These are phyloP conservation scores for Tricholomella constricta DNA, from an alignment of 768 basidiomycete genomes.

Conservation along the genomic window DNA sequence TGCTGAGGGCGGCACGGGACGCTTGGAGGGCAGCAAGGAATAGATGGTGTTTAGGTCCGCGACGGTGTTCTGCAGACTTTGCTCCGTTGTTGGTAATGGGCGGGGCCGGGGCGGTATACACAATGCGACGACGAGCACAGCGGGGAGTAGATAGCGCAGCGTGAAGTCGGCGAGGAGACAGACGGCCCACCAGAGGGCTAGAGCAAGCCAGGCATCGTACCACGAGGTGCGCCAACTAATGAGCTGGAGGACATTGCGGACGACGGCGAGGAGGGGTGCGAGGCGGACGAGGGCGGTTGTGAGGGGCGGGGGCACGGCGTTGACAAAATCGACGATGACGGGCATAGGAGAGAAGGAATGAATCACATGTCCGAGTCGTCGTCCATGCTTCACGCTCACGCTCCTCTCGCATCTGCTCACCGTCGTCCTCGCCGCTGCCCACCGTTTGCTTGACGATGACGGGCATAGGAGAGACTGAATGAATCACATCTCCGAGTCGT, in stretches of 20 bases:
- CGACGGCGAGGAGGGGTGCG: constrained; percentile 49
- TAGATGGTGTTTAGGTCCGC: constrained; percentile 70
- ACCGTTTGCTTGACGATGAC: constrained; percentile 30
- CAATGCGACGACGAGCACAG: constrained; percentile 10
- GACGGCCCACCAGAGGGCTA: constrained; percentile 77
- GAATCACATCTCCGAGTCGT: constrained; percentile 1
- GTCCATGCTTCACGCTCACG: constrained; percentile 18
- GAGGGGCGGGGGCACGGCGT: constrained; percentile 62
- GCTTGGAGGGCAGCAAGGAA: constrained; percentile 49
- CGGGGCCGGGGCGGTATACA: constrained; percentile 15
- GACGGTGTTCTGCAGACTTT: constrained; percentile 52
- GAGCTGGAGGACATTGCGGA: constrained; percentile 48
- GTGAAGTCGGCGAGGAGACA: constrained; percentile 60
- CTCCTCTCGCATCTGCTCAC: constrained; percentile 21
- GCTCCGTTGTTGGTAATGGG: constrained; percentile 51
- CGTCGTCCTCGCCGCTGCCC: constrained; percentile 29
- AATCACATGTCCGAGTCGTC: constrained; percentile 2
- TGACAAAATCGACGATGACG: constrained; percentile 47
- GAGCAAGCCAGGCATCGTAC: constrained; percentile 65
- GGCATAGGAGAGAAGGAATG: constrained; percentile 3
- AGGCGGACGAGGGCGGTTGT: constrained; percentile 63
- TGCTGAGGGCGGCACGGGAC: constrained; percentile 30
- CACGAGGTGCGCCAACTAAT: constrained; percentile 58
- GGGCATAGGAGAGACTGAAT: background rate
- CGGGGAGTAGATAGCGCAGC: constrained; percentile 39